Evolutionary conservation across 306 rosid genomes (phyloP), one percentile per base, ranked within the genome.

Genomic region (Trifolium fragiferum): DNA sequence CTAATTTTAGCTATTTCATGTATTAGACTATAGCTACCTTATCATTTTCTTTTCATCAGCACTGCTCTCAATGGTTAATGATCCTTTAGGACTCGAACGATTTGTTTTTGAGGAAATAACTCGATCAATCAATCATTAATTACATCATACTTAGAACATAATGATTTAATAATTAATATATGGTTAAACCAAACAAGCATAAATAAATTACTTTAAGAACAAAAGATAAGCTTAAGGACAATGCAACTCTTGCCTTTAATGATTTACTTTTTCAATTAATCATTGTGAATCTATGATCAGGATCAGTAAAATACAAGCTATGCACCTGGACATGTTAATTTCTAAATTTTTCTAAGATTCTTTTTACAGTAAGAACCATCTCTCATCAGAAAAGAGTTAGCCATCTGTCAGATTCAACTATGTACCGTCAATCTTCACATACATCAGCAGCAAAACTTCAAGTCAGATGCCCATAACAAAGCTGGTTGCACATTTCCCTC

Each of bases 181-280:
- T 38, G 40, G 21, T 35, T 35, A 63, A 63, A 35, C 44, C 21
- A 61, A 61, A 16, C 68, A 63, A 66, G 60, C 19, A 11, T 62
- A 20, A 19, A 49, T 64, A 33, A 64, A 64, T 33, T 46, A 38
- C 74, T 62, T 68, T 21, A 66, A 43, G 54, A 35, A 27, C 12
- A 3, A 32, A 46, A 71, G 18, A 76, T 19, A 70, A 54, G 78
- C 47, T 53, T 6, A 20, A 66, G 47, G 80, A 74, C 89, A 80
- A 66, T 79, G 85, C 83, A 86, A 84, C 74, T 76, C 84, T 40
- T 18, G 76, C 84, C 84, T 76, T 30, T n/a, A 57, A 50, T 71
- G 59, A 63, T 61, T 61, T 78, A 18, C 69, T 33, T 53, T 60
- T 83, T 78, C 82, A 72, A 82, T 87, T 73, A 23, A 66, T 66